Percentiles rank a stretch among this genome's conserved stretches.
Conservation (phyloP, 1,284 basidiomycete species). For the Vanrija sp. region DNA sequence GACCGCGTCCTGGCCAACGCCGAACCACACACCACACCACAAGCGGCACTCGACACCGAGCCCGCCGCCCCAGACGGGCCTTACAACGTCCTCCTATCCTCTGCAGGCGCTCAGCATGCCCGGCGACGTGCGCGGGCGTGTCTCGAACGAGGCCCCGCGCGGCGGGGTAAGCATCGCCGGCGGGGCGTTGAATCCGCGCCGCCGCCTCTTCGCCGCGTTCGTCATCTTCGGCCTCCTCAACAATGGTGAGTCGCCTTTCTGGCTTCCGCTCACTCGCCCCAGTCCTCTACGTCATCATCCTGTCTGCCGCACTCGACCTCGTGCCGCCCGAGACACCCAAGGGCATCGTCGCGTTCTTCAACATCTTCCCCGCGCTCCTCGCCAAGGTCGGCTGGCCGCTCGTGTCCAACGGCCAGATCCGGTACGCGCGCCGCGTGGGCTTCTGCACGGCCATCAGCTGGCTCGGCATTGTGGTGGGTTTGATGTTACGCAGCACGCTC, state of each 20-base stretch:
- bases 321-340: conserved; percentile 80
- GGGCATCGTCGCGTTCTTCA: conserved; percentile 90
- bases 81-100: too few species aligned
- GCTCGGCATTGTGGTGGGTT: conserved; percentile 70
- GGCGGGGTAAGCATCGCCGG: too few species aligned
- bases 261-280: background rate
- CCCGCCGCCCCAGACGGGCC: too few species aligned
- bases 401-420: conserved; percentile 72
- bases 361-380: conserved; percentile 73
- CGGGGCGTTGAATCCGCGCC: conserved; percentile 5
- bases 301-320: conserved; percentile 91
- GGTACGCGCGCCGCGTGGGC: conserved; percentile 68
- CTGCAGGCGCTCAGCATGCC: too few species aligned
- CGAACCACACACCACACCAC: too few species aligned
- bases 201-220: conserved; percentile 40
- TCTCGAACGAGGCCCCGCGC: too few species aligned
- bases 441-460: conserved; percentile 72
- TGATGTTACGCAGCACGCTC: background rate
- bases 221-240: conserved; percentile 48
- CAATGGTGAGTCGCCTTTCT: conserved; percentile 32
- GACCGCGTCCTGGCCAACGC: too few species aligned
- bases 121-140: too few species aligned
- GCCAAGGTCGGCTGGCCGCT: conserved; percentile 95
- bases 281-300: conserved; percentile 93
- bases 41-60: too few species aligned